Evolutionary conservation across 768 basidiomycete species (phyloP).

Genomic region (Boletus rubescentipes): DNA sequence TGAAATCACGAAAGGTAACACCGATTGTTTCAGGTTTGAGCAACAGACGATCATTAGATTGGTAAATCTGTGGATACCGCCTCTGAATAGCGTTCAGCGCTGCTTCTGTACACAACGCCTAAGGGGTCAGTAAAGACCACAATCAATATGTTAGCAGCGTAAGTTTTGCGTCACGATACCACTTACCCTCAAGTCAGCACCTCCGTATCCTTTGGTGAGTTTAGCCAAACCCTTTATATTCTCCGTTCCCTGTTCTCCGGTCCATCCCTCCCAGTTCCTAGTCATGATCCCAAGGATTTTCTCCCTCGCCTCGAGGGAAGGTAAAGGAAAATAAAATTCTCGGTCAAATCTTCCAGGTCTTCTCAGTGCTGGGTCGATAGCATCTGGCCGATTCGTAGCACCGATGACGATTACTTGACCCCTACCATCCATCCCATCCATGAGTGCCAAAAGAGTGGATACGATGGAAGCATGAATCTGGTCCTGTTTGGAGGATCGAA

Average conservation of each 20-base stretch:
- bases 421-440: conserved; percentile 99
- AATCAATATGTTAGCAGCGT: conserved; percentile 1
- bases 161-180: not conserved
- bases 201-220: conserved; percentile 96
- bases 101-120: conserved; percentile 96
- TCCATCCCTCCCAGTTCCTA: conserved; percentile 84
- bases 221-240: conserved; percentile 70
- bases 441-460: conserved; percentile 89
- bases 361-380: conserved; percentile 94
- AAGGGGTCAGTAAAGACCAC: conserved; percentile 2
- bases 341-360: conserved; percentile 95
- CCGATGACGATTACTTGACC: conserved; percentile 98
- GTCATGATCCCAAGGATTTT: conserved; percentile 92
- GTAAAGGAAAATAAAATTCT: conserved; percentile 96
- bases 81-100: conserved; percentile 95
- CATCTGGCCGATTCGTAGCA: conserved; percentile 95
- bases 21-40: conserved; percentile 84
- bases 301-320: conserved; percentile 78
- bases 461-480: conserved; percentile 99
- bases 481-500: conserved; percentile 97
- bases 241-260: conserved; percentile 47
- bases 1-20: conserved; percentile 87
- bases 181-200: conserved; percentile 90
- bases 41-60: conserved; percentile 79
- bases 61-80: conserved; percentile 96